Conservation (phyloP, 2,329 filamentous ascomycete genomes). For the Colletotrichum cereale region DNA sequence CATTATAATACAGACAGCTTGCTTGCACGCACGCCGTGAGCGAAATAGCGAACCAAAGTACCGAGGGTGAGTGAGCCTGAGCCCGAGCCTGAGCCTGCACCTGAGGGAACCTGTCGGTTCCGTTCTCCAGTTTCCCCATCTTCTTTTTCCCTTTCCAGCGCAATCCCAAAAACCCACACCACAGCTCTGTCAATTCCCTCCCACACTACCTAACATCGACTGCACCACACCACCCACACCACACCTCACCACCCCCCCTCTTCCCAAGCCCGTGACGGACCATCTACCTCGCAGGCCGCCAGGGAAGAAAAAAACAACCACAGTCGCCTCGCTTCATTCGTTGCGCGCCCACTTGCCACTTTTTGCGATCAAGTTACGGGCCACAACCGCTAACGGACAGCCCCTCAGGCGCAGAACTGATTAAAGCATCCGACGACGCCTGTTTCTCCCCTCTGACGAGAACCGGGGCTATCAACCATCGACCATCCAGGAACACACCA, state of each 20-base stretch:
- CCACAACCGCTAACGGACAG: slow-evolving; percentile 29
- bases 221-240: slow-evolving; percentile 34
- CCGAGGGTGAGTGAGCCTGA: slow-evolving; percentile 32
- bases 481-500: slow-evolving; percentile 34
- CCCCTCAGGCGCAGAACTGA: slow-evolving; percentile 29
- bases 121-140: slow-evolving; percentile 38
- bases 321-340: slow-evolving; percentile 24
- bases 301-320: neutral
- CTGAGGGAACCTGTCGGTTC: slow-evolving; percentile 24
- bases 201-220: slow-evolving; percentile 25
- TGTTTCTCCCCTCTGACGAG: slow-evolving; percentile 20
- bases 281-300: slow-evolving; percentile 31
- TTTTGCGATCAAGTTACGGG: slow-evolving; percentile 11
- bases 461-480: slow-evolving; percentile 28
- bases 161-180: slow-evolving; percentile 39
- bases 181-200: slow-evolving; percentile 36
- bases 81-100: neutral
- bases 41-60: slow-evolving; percentile 13
- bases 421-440: slow-evolving; percentile 20
- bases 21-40: neutral
- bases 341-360: slow-evolving; percentile 24
- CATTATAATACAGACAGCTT: neutral
- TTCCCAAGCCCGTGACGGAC: slow-evolving; percentile 23
- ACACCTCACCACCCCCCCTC: slow-evolving; percentile 4
- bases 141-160: slow-evolving; percentile 38